Evolutionary conservation across 2,329 filamentous ascomycete species (phyloP), one percentile per base, ranked within the genome.

Genomic region (Teratosphaeria pseudoeucalypti): DNA sequence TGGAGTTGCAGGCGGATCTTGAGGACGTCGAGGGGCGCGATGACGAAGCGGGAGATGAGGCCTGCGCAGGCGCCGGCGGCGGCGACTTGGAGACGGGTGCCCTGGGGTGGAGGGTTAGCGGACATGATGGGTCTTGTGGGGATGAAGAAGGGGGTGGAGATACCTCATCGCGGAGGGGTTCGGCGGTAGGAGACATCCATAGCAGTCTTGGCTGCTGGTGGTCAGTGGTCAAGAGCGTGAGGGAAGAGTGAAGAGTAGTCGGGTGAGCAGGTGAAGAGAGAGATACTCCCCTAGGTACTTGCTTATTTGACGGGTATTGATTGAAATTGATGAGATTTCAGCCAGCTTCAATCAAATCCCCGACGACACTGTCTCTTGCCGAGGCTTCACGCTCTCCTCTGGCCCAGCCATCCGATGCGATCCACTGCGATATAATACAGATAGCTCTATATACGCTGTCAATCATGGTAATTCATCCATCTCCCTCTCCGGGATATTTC

Each of bases 1-100:
- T 97, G 94, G 19, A 99, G 85, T 74, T 99, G 94, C 54, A 97
- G 86, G 54, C 94, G 89, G 76, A 99, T 99, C 79, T 99, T 97
- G 77, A 97, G 85, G 63, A 99, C 94, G 75, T 99, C 94, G 66
- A 99, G 88, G 57, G 94, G 94, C 19, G 94, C 90, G 72, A 97
- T 87, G 71, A 94, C 84, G 79, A 99, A 97, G 72, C 92, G 87
- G 58, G 94, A 94, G 64, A 97, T 85, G 65, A 97, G 82, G 60
- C 94, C 94, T 64, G 94, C 90, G 65, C 84, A 77, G 54, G 82
- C 85, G 67, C 86, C 86, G 59, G 86, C 85, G 64, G 82, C 73
- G 56, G 87, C 78, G 62, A 87, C 84, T 72, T 89, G 86, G 65
- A 77, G 75, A 75, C 81, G 83, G 61, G 85, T 85, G 74, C 86